Conservation (phyloP, 345 rosid genomes). For the Cochlearia excelsa region DNA sequence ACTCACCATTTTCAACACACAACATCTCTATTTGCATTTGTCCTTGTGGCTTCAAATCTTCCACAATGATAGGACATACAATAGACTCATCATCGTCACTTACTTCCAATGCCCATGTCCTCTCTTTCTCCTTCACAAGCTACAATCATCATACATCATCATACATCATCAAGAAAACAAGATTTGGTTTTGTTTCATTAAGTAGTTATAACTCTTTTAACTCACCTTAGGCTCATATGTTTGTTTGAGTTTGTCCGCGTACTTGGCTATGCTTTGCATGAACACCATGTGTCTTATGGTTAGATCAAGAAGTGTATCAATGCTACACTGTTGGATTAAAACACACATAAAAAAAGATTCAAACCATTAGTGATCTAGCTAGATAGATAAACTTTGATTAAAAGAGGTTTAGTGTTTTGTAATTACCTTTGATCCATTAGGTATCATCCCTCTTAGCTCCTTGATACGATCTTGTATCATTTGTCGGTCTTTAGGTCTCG, state of each 20-base stretch:
- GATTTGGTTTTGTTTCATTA: neutral
- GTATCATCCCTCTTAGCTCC: slow-evolving; percentile 82
- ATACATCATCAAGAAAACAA: neutral
- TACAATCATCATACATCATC: slow-evolving; percentile 31
- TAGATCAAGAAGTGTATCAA: slow-evolving; percentile 73
- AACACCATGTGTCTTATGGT: slow-evolving; percentile 85
- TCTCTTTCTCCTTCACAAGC: slow-evolving; percentile 39
- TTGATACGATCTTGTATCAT: slow-evolving; percentile 89
- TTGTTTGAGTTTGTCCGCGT: slow-evolving; percentile 73
- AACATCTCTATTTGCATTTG: slow-evolving; percentile 94
- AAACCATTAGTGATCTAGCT: slow-evolving; percentile 1
- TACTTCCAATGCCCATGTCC: slow-evolving; percentile 90
- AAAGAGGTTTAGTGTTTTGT: neutral
- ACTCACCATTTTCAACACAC: slow-evolving; percentile 69
- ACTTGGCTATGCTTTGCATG: slow-evolving; percentile 78
- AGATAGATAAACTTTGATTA: no score
- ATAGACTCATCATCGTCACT: slow-evolving; percentile 45
- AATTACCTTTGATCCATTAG: slow-evolving; percentile 77
- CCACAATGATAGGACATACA: slow-evolving; percentile 78
- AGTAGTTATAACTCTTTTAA: neutral
- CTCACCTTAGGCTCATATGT: slow-evolving; percentile 66
- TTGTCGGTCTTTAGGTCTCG: slow-evolving; percentile 97
- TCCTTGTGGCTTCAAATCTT: slow-evolving; percentile 67
- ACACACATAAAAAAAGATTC: neutral
- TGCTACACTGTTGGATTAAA: slow-evolving; percentile 66